phyloP scores from a whole-genome alignment of 345 rosid species.

The Lepidium aucheri region DNA sequence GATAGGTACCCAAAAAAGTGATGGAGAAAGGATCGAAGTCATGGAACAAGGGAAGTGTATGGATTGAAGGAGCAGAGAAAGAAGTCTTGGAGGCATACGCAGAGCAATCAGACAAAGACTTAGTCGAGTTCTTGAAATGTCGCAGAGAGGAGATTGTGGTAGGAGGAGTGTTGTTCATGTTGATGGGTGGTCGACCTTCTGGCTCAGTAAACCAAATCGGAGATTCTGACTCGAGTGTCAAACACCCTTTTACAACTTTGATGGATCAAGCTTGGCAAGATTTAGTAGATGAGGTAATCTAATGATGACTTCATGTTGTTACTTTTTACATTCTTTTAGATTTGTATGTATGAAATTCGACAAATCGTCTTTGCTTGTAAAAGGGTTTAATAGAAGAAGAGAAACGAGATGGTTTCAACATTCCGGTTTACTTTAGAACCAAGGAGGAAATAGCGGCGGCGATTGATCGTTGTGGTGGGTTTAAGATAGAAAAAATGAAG shows the following conservation, averaged over 20 bases:
- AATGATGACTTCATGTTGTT: not conserved
- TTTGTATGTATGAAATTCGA: not conserved
- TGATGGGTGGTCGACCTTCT: slow-evolving; percentile 45
- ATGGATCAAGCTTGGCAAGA: slow-evolving; percentile 58
- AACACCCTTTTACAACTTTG: slow-evolving; percentile 37
- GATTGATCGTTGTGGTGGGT: slow-evolving; percentile 36
- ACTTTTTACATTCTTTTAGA: not conserved
- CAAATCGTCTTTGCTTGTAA: not conserved
- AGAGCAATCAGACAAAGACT: slow-evolving; percentile 40
- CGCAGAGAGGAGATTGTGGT: slow-evolving; percentile 40
- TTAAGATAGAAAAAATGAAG: slow-evolving; percentile 38
- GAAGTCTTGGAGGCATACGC: slow-evolving; percentile 44
- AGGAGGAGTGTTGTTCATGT: slow-evolving; percentile 47
- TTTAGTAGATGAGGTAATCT: slow-evolving; percentile 38
- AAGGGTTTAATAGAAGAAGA: slow-evolving; percentile 46
- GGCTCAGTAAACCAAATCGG: slow-evolving; percentile 30
- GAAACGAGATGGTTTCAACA: slow-evolving; percentile 44
- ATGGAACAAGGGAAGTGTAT: slow-evolving; percentile 47
- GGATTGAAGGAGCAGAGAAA: slow-evolving; percentile 43
- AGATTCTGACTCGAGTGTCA: slow-evolving; percentile 33
- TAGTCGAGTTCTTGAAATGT: slow-evolving; percentile 39
- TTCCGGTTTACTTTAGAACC: slow-evolving; percentile 49
- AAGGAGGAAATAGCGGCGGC: slow-evolving; percentile 38
- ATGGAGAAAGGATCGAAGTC: slow-evolving; percentile 35
- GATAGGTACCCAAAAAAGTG: slow-evolving; percentile 39